Conservation (phyloP, 2,329 filamentous ascomycete species). For the Colletotrichum acutatum region DNA sequence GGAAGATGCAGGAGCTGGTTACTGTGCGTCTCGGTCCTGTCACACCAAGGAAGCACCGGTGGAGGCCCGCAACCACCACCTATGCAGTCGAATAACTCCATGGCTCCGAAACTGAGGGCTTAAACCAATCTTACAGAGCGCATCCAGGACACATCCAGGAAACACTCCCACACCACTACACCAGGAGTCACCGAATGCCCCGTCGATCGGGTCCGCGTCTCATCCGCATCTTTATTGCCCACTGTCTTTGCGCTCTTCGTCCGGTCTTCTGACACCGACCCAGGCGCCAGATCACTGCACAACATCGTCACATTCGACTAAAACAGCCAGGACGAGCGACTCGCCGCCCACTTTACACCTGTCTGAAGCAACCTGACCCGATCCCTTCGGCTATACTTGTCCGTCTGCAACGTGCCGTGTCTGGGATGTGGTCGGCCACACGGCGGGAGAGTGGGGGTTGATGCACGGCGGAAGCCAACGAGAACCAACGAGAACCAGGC, state of each 20-base stretch:
- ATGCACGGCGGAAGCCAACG: not conserved
- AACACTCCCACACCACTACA: not conserved
- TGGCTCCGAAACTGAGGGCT: not conserved
- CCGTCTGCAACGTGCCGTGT: not conserved
- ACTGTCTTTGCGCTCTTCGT: constrained; percentile 3
- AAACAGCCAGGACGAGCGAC: not conserved
- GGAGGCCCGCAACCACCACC: not conserved
- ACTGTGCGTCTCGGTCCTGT: constrained; percentile 8
- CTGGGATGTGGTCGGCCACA: constrained; percentile 1
- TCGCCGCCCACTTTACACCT: not conserved
- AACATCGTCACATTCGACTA: not conserved
- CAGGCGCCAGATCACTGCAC: constrained; percentile 2
- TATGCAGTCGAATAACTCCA: not conserved
- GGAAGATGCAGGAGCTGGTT: not conserved
- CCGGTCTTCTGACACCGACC: constrained; percentile 19
- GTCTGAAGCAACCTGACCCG: constrained; percentile 21
- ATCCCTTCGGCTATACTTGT: constrained; percentile 17
- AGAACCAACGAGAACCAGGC: not conserved
- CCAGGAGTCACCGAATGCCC: not conserved
- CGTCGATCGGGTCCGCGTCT: constrained; percentile 3
- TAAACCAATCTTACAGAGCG: not conserved
- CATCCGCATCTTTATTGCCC: not conserved
- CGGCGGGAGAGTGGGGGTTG: constrained; percentile 1
- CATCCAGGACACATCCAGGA: not conserved
- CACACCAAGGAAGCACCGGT: constrained; percentile 10